Evolutionary conservation across 2,329 filamentous ascomycete species (phyloP), one percentile per base, ranked within the genome.

Genomic region (Epichloe aotearoae): DNA sequence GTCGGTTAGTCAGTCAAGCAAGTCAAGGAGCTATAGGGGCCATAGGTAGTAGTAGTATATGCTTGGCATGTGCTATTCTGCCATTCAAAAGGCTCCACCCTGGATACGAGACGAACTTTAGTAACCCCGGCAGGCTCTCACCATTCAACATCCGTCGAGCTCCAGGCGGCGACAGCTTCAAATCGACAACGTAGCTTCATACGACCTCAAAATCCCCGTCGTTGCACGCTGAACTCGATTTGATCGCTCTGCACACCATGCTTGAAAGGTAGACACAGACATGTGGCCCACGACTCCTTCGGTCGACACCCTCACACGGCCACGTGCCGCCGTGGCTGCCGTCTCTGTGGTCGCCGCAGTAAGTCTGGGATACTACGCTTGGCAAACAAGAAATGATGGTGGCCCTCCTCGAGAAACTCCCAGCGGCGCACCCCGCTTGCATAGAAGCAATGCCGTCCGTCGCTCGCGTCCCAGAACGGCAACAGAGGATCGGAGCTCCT

Each of bases 371-470:
- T 86, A 80, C 61, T 75, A 79, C 51, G 66, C 80, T 57, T 84
- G 82, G 62, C 61, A 61, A 58, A 64, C 63, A 43, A 59, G 58
- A 57, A 54, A 56, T 50, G 50, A 59, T 58, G 17, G 52, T 58
- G 17, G 52, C 56, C 48, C 52, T 54, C 56, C 56, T 46, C 57
- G 54, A 61, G 36, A 51, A 50, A 37, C 41, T 46, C 51, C 57
- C 41, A 60, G 57, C 10, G 66, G 64, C n/a, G 56, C 61, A 34
- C 63, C 65, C 14, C 62, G 65, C 15, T 67, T 87, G 33, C 83
- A 79, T 57, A 73, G 84, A 54, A 83, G 82, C 61, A 86, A 86
- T 64, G 83, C 84, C 11, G 62, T 86, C 38, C 80, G 82, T 54
- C 75, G 77, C 52, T 61, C 62, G 34, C 71, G 71, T 23, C 62